A percentile compares a stretch with the other conserved stretches of the same genome.
phyloP scores from a whole-genome alignment of 2,329 filamentous ascomycete genomes.

The Penicillium sp. region DNA sequence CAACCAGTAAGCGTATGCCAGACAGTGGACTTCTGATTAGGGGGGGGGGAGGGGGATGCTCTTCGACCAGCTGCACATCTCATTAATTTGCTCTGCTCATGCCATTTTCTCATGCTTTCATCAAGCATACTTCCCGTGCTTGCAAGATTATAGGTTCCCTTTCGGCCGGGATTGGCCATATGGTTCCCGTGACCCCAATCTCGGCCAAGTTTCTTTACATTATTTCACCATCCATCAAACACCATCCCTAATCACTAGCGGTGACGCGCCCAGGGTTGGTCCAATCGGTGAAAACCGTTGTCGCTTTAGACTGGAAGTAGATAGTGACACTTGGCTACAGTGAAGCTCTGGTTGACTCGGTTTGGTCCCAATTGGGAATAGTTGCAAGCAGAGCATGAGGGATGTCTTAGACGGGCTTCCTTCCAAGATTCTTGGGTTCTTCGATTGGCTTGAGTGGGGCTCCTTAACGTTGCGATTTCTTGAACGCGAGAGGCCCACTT shows the following conservation, averaged over 20 bases:
- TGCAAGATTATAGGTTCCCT: not conserved
- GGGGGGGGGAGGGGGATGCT: not conserved
- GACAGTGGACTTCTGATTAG: not conserved
- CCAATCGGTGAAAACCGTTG: not conserved
- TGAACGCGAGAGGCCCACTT: conserved; percentile 16
- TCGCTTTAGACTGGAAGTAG: not conserved
- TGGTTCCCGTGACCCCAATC: conserved; percentile 8
- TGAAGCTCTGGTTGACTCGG: not conserved
- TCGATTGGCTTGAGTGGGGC: conserved; percentile 31
- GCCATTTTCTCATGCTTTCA: not conserved
- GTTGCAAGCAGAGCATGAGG: not conserved
- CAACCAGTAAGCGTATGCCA: conserved; percentile 5
- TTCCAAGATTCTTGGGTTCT: conserved; percentile 32
- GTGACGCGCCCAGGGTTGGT: conserved; percentile 1
- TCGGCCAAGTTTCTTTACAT: conserved; percentile 1
- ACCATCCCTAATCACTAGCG: conserved; percentile 4
- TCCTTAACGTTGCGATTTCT: conserved; percentile 25
- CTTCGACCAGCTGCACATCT: conserved; percentile 8
- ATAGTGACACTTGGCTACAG: conserved; percentile 1
- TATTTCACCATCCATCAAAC: not conserved
- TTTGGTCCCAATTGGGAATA: conserved; percentile 2
- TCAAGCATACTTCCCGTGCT: conserved; percentile 2
- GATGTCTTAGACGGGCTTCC: conserved; percentile 25
- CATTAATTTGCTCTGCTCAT: not conserved
- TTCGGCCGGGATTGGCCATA: conserved; percentile 1